phyloP scores from a whole-genome alignment of 768 basidiomycete species.

The Mycena epipterygia region DNA sequence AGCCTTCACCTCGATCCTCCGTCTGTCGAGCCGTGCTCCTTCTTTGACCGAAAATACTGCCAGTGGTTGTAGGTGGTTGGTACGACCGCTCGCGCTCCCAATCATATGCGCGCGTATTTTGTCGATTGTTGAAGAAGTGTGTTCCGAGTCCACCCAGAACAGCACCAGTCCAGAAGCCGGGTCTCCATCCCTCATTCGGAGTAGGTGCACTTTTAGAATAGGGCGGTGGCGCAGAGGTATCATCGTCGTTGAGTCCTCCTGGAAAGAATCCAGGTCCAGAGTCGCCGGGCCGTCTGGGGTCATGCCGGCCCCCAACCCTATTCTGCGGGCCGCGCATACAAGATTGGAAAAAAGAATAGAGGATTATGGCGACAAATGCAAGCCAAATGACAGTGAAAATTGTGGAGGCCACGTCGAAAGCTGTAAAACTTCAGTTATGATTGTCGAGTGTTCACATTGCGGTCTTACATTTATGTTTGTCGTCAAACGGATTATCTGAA shows the following conservation, averaged over 20 bases:
- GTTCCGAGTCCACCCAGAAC: conserved; percentile 79
- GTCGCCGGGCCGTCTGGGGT: conserved; percentile 51
- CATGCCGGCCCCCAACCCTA: conserved; percentile 44
- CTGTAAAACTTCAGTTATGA: conserved; percentile 45
- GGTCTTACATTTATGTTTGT: conserved; percentile 13
- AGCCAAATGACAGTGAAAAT: conserved; percentile 73
- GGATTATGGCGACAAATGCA: conserved; percentile 62
- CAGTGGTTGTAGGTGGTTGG: conserved; percentile 38
- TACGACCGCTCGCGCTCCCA: conserved; percentile 65
- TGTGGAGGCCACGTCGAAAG: conserved; percentile 59
- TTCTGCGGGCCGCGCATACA: conserved; percentile 57
- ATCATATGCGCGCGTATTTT: conserved; percentile 57
- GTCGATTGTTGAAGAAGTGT: conserved; percentile 61
- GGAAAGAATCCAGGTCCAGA: conserved; percentile 64
- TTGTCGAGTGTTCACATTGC: background rate
- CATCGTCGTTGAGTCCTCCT: conserved; percentile 56
- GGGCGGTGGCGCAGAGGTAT: conserved; percentile 67
- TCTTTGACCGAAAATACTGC: conserved; percentile 44
- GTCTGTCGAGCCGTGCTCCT: conserved; percentile 42
- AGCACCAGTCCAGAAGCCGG: conserved; percentile 91
- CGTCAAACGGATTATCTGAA: conserved; percentile 45
- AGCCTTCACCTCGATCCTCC: conserved; percentile 76
- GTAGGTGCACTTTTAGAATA: conserved; percentile 59
- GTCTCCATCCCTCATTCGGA: conserved; percentile 48
- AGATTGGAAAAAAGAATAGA: conserved; percentile 71